Evolutionary conservation across 768 basidiomycete species (phyloP).

Genomic region (Sporobolomyces roseus): DNA sequence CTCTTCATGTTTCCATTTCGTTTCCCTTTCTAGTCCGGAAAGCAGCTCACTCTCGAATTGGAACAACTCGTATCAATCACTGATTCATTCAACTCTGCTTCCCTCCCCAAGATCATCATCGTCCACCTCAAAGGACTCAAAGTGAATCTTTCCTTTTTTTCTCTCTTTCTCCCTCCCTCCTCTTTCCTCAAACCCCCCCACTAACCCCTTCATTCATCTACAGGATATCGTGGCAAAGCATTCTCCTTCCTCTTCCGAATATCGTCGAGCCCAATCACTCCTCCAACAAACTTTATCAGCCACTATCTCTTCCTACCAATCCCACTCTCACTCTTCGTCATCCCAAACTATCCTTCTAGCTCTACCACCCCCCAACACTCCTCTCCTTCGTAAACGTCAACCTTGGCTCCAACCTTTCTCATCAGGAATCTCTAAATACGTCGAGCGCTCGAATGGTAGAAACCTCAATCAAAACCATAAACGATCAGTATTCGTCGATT

Average conservation of each 20-base stretch:
- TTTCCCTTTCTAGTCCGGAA: neutral
- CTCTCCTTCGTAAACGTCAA: constrained; percentile 23
- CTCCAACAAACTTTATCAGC: constrained; percentile 17
- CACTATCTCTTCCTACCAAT: constrained; percentile 3
- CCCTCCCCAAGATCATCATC: constrained; percentile 9
- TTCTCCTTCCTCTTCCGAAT: constrained; percentile 20
- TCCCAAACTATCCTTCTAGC: constrained; percentile 16
- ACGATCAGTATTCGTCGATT: constrained; percentile 2
- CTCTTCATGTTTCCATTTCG: too few species aligned
- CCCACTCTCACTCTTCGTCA: neutral
- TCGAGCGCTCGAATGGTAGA: too few species aligned
- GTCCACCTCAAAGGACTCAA: constrained; percentile 37
- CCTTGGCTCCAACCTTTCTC: constrained; percentile 32
- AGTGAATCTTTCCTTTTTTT: neutral
- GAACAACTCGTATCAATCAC: constrained; percentile 19
- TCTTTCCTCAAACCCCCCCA: neutral
- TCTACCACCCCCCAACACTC: constrained; percentile 13
- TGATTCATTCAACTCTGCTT: constrained; percentile 14
- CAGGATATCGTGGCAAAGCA: constrained; percentile 18
- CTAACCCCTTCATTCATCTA: neutral
- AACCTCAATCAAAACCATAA: neutral
- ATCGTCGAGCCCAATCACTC: constrained; percentile 13
- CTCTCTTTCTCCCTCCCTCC: neutral
- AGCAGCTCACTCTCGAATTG: constrained; percentile 18
- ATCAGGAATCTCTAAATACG: neutral